Percentiles rank a stretch among this genome's conserved stretches.
phyloP scores from a whole-genome alignment of 768 basidiomycete genomes.

The Lactarius tabidus region DNA sequence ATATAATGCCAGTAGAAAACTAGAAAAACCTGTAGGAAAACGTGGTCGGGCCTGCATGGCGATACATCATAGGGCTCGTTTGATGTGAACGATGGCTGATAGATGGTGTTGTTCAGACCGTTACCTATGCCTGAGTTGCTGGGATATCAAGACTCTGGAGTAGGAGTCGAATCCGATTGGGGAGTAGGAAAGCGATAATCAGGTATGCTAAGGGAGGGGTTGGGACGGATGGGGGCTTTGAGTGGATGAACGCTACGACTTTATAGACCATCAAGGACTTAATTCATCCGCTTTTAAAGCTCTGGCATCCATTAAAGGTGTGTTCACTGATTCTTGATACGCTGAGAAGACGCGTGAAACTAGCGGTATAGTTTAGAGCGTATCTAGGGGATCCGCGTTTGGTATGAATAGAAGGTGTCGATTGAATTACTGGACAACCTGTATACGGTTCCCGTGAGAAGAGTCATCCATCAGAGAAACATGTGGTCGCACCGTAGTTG shows the following conservation, averaged over 20 bases:
- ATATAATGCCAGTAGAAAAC: neutral
- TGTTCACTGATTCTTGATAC: neutral
- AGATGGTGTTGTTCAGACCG: neutral
- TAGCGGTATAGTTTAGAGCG: neutral
- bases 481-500: neutral
- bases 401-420: neutral
- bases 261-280: neutral
- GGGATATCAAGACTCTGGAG: neutral
- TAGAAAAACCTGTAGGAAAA: conserved; percentile 1
- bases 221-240: neutral
- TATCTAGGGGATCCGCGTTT: neutral
- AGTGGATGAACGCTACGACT: neutral
- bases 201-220: neutral
- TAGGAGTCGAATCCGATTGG: neutral
- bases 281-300: neutral
- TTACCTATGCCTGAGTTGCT: neutral
- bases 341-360: neutral
- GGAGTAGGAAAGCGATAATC: neutral
- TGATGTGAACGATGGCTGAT: no score
- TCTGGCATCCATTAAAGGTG: neutral
- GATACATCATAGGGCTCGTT: no score
- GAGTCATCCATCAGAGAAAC: neutral
- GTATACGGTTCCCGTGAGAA: neutral
- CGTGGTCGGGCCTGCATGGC: neutral
- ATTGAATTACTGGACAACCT: neutral